Evolutionary conservation across 2,329 filamentous ascomycete genomes (phyloP).

Genomic region (Alternaria solani): DNA sequence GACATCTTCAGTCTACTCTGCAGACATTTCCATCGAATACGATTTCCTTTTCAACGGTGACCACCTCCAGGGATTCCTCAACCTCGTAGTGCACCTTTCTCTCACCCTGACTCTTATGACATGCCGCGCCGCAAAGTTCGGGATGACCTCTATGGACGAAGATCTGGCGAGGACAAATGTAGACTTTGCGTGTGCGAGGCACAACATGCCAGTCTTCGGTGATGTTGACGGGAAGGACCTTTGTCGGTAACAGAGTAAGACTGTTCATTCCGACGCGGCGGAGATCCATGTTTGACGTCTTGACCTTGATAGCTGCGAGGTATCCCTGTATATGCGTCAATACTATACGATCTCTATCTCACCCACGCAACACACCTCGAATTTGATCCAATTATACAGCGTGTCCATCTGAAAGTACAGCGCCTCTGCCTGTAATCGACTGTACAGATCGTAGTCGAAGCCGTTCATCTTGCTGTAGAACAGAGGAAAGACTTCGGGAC

Average conservation of each 20-base stretch:
- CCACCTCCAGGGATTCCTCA: constrained; percentile 11
- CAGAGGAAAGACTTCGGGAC: constrained; percentile 33
- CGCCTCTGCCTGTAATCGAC: constrained; percentile 43
- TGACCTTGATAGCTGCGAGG: constrained; percentile 27
- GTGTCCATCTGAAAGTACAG: constrained; percentile 44
- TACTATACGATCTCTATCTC: not conserved
- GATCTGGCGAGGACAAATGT: constrained; percentile 29
- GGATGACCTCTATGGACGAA: constrained; percentile 4
- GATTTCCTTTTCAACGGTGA: constrained; percentile 17
- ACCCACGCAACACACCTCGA: not conserved
- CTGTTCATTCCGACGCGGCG: not conserved
- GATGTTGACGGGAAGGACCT: not conserved
- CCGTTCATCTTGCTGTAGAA: constrained; percentile 44
- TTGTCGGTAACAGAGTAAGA: not conserved
- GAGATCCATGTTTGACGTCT: not conserved
- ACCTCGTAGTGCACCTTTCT: constrained; percentile 17
- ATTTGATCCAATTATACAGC: constrained; percentile 44
- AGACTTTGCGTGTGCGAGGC: constrained; percentile 5
- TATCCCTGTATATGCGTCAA: constrained; percentile 20
- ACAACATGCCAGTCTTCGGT: constrained; percentile 5
- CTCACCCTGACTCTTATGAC: not conserved
- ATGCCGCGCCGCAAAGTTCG: not conserved
- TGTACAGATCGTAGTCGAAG: constrained; percentile 49
- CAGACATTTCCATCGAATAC: constrained; percentile 11
- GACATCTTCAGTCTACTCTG: not conserved